A percentile compares a stretch with the other conserved stretches of the same genome.
Evolutionary conservation across 139 green algal species (phyloP).

Genomic region (Eudorina sp.): DNA sequence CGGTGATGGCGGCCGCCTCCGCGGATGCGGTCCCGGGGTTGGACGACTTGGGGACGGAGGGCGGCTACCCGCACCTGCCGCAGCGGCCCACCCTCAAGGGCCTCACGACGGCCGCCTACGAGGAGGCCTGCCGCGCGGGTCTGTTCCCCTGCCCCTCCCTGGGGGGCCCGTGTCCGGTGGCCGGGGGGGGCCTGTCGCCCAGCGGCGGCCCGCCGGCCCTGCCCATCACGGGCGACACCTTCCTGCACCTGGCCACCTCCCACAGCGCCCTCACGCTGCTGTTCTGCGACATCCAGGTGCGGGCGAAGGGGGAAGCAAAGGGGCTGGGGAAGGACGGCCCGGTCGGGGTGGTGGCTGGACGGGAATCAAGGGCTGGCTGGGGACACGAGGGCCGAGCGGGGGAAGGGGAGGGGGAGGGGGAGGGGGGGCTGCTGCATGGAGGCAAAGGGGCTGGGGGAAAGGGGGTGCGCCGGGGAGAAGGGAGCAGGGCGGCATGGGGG

Average conservation of each 20-base stretch:
- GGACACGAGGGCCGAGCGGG: too few relatives aligned
- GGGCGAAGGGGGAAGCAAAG: neutral
- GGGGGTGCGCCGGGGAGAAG: too few relatives aligned
- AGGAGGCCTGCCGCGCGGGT: neutral
- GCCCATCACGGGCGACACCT: constrained; percentile 38
- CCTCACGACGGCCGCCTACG: neutral
- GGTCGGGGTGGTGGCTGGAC: neutral
- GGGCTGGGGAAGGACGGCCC: neutral
- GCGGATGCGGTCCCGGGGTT: neutral
- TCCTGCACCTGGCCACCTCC: constrained; percentile 42
- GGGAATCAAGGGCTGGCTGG: too few relatives aligned
- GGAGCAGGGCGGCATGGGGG: too few relatives aligned
- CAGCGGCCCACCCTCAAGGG: neutral
- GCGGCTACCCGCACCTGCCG: neutral
- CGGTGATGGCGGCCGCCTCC: constrained; percentile 11
- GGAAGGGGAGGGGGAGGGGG: neutral
- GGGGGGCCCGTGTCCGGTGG: neutral
- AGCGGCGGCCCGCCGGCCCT: neutral
- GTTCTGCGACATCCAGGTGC: constrained; percentile 50
- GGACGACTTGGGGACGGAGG: neutral
- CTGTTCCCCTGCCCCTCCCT: neutral
- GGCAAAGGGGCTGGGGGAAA: neutral
- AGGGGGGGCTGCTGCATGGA: neutral
- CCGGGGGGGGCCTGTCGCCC: neutral
- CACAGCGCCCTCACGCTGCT: constrained; percentile 41